Evolutionary conservation across 2,329 filamentous ascomycete genomes (phyloP), one percentile per base, ranked within the genome.

Genomic region (Scedosporium boydii): DNA sequence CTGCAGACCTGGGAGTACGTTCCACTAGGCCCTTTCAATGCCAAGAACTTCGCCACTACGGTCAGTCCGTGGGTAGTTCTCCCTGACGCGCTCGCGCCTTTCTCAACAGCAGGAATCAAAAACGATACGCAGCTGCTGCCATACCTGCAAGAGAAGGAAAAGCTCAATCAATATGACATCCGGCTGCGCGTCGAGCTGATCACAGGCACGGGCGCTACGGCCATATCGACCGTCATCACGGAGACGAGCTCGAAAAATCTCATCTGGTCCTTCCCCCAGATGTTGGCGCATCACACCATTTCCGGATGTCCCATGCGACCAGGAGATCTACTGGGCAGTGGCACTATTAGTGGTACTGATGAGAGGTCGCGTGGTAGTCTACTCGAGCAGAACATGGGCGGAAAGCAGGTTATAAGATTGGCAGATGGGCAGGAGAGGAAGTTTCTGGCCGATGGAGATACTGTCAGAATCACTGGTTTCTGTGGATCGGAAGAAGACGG

Each of bases 221-320:
- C 14, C 14, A 46, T 5, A 1, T 46, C 60, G 10, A 61, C 58
- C 3, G 68, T 70, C n/a, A 68, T 77, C 12, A 70, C 67, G 16
- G 68, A 67, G 53, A 75, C 74, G 5, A 76, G 69, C 58, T 72
- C 74, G 1, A 71, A 67, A 21, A 73, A 79, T 59, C 78, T 95
- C 1, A 79, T 93, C 1, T 95, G 86, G 81, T 93, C 89, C 0
- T 95, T 91, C 76, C 82, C 88, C 0, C 91, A 95, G 71, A 93
- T 93, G 89, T 77, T 95, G 41, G 83, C 90, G 0, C 90, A 95
- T 73, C 90, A 95, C 72, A 87, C 88, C 2, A 82, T 91, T 63
- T 88, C 86, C 0, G 90, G 90, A 6, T 95, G 90, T 73, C 86
- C 87, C 6, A 80, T 95, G 75, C 82, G 85, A 5, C 81, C 86